Conservation (phyloP, 1,284 basidiomycete genomes). For the Puccinia hordei region DNA sequence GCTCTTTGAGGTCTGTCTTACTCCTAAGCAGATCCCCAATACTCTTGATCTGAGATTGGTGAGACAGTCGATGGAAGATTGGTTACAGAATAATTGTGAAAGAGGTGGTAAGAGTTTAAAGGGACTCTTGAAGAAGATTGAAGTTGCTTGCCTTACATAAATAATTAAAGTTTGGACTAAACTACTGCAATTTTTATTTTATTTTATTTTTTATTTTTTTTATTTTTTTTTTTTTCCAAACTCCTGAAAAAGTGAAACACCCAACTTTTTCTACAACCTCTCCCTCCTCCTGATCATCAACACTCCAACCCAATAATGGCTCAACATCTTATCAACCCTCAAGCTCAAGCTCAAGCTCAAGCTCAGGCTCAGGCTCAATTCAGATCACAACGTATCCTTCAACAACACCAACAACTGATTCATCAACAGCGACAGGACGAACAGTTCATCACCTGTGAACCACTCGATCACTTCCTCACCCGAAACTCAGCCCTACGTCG, state of each 20-base stretch:
- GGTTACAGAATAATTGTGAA: slow-evolving; percentile 70
- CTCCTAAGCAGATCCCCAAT: slow-evolving; percentile 67
- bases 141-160: slow-evolving; percentile 58
- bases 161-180: too few species aligned
- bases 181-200: not conserved
- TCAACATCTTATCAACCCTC: slow-evolving; percentile 41
- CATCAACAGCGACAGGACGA: slow-evolving; percentile 31
- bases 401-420: slow-evolving; percentile 30
- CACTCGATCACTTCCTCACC: slow-evolving; percentile 36
- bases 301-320: slow-evolving; percentile 34
- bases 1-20: slow-evolving; percentile 83
- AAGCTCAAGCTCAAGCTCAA: slow-evolving; percentile 38
- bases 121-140: slow-evolving; percentile 77
- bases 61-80: slow-evolving; percentile 78
- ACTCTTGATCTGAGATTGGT: slow-evolving; percentile 59
- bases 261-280: too few species aligned
- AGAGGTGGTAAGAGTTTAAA: slow-evolving; percentile 84
- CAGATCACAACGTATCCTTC: slow-evolving; percentile 35
- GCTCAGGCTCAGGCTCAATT: slow-evolving; percentile 36
- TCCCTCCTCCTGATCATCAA: not conserved
- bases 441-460: slow-evolving; percentile 32
- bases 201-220: not conserved
- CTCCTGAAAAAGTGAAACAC: too few species aligned
- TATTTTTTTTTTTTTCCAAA: not conserved
- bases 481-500: slow-evolving; percentile 35